Evolutionary conservation across 768 basidiomycete genomes (phyloP), one percentile per base, ranked within the genome.

Genomic region (Boletus rufocinnamomeus): DNA sequence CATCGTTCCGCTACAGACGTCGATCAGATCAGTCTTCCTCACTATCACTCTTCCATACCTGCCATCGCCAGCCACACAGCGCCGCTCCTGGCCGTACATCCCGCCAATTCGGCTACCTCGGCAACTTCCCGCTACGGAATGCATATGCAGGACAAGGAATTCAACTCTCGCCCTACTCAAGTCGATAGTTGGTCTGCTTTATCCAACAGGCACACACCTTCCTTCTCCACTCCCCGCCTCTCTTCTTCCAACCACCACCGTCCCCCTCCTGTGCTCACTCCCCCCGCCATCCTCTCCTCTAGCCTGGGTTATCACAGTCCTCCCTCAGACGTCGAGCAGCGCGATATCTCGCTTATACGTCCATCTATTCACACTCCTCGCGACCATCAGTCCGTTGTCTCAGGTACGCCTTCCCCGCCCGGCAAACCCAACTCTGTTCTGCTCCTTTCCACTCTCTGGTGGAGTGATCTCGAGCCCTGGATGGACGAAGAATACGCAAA

Each of bases 401-500:
- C 69, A 32, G 54, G 50, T 17, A 61, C 61, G 21, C 63, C 62
- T 50, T 55, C 71, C 58, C 61, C 66, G 56, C 56, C 72, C 60
- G 58, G 69, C 46, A 69, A 71, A 58, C 30, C 66, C 61, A 70
- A 63, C 67, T 62, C 68, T 62, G 61, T 57, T 58, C 41, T 76
- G 37, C 72, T 79, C 49, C 82, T 82, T 70, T 82, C 81, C 59
- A 89, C 91, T 43, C 83, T 93, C 64, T 91, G 85, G 81, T 91
- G 95, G 85, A 85, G 87, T 63, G 89, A 92, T 67, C 83, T 96
- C 54, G 94, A 96, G 74, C 86, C 88, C 64, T 96, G 94, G 94
- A 95, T 96, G 95, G 93, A 95, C 76, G 92, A 94, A 83, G 89
- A 91, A 72, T 96, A 95, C 79, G 90, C 87, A 45, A 88, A 89